Evolutionary conservation across 177 flowering plant species (phyloP).

Genomic region (Vitis hybrid): DNA sequence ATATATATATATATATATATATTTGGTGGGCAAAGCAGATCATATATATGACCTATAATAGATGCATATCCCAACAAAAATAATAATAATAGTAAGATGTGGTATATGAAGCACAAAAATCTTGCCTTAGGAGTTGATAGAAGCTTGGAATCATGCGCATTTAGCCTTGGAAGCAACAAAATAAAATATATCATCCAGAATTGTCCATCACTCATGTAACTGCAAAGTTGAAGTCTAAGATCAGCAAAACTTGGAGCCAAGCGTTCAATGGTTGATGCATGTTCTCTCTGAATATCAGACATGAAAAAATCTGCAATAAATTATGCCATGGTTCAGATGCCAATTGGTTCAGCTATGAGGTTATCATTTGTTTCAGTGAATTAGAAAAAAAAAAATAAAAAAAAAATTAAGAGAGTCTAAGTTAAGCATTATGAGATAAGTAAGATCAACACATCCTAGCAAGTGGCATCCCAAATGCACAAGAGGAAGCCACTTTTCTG

Average conservation of each 20-base stretch:
- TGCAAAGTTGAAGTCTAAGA: constrained; percentile 39
- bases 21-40: background rate
- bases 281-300: constrained; percentile 58
- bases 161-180: constrained; percentile 57
- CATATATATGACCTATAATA: background rate
- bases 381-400: background rate
- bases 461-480: background rate
- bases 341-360: background rate
- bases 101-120: constrained; percentile 3
- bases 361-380: background rate
- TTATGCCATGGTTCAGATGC: constrained; percentile 2
- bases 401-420: no score
- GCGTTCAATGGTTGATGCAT: constrained; percentile 44
- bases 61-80: background rate
- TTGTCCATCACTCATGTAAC: constrained; percentile 36
- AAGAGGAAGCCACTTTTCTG: no score
- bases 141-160: constrained; percentile 40
- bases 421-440: no score
- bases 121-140: constrained; percentile 62
- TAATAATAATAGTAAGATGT: background rate
- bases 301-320: constrained; percentile 56
- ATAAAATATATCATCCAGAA: constrained; percentile 81
- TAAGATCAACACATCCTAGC: background rate
- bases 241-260: constrained; percentile 48
- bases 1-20: no score